These are phyloP conservation scores for Termitomyces sp. DNA, from an alignment of 768 basidiomycete genomes.

Conservation along the genomic window DNA sequence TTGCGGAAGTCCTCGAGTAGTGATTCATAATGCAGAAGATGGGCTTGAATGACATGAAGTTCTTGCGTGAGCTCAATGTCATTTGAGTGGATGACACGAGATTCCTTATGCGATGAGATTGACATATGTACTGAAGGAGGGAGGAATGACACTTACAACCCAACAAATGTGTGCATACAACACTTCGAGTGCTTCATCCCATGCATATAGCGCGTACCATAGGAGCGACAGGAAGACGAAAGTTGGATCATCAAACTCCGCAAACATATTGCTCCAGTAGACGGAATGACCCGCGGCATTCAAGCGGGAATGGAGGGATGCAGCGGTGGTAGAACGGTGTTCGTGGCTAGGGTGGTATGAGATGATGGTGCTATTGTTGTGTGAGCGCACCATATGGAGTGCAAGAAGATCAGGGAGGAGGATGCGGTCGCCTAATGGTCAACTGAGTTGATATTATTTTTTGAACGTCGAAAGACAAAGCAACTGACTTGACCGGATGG, in stretches of 20 bases:
- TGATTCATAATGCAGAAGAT: slow-evolving; percentile 53
- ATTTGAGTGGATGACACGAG: slow-evolving; percentile 36
- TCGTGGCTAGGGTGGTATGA: slow-evolving; percentile 40
- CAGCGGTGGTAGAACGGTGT: slow-evolving; percentile 34
- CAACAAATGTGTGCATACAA: slow-evolving; percentile 50
- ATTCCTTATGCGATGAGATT: slow-evolving; percentile 36
- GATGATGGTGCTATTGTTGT: slow-evolving; percentile 38
- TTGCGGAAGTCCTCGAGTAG: slow-evolving; percentile 55
- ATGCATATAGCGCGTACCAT: slow-evolving; percentile 62
- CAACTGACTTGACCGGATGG: slow-evolving; percentile 35
- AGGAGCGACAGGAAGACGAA: slow-evolving; percentile 51
- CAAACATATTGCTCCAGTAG: slow-evolving; percentile 46
- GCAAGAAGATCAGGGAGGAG: slow-evolving; percentile 50
- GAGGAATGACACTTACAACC: slow-evolving; percentile 31
- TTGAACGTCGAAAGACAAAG: background rate
- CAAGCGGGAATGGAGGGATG: slow-evolving; percentile 34
- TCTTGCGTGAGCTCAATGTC: slow-evolving; percentile 48
- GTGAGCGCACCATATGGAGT: slow-evolving; percentile 51
- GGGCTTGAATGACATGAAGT: slow-evolving; percentile 56
- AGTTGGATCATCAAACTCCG: slow-evolving; percentile 45
- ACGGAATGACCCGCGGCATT: slow-evolving; percentile 39
- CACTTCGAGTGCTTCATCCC: slow-evolving; percentile 56
- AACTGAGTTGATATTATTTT: background rate
- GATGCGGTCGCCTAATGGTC: slow-evolving; percentile 28
- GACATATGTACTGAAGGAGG: slow-evolving; percentile 10